These are phyloP conservation scores for Yarrowia sp. DNA, from an alignment of 805 yeast genomes.

Conservation along the genomic window DNA sequence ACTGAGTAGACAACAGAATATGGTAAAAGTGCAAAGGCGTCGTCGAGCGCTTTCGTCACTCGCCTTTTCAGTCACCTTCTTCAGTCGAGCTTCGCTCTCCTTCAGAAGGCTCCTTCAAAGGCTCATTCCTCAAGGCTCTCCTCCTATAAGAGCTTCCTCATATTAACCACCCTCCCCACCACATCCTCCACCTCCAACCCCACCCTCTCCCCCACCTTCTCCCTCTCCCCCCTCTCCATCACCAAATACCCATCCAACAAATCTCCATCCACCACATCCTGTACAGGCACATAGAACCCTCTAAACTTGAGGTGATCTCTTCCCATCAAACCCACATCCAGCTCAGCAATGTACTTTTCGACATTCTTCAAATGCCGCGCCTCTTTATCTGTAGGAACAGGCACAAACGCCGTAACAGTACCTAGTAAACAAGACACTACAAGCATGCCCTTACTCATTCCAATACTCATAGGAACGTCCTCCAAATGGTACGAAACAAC, in stretches of 20 bases:
- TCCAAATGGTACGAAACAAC: slow-evolving; percentile 60
- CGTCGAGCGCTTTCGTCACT: too few relatives aligned
- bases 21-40: too few relatives aligned
- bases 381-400: slow-evolving; percentile 63
- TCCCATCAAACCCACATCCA: slow-evolving; percentile 48
- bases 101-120: too few relatives aligned
- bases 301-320: slow-evolving; percentile 68
- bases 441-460: slow-evolving; percentile 46
- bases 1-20: too few relatives aligned
- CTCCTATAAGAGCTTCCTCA: not conserved
- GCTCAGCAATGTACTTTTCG: slow-evolving; percentile 44
- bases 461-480: slow-evolving; percentile 68
- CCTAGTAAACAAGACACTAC: slow-evolving; percentile 76
- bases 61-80: too few relatives aligned
- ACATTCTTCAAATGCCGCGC: slow-evolving; percentile 55
- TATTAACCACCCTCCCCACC: not conserved
- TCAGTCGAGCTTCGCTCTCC: not conserved
- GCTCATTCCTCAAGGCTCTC: not conserved
- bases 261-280: slow-evolving; percentile 84
- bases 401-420: slow-evolving; percentile 68
- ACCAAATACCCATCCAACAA: not conserved
- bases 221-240: not conserved
- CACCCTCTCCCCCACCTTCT: not conserved
- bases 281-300: slow-evolving; percentile 77
- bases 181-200: not conserved